These are phyloP conservation scores for Geotrichum europaeum DNA, from an alignment of 1,139 yeast genomes.

Conservation along the genomic window DNA sequence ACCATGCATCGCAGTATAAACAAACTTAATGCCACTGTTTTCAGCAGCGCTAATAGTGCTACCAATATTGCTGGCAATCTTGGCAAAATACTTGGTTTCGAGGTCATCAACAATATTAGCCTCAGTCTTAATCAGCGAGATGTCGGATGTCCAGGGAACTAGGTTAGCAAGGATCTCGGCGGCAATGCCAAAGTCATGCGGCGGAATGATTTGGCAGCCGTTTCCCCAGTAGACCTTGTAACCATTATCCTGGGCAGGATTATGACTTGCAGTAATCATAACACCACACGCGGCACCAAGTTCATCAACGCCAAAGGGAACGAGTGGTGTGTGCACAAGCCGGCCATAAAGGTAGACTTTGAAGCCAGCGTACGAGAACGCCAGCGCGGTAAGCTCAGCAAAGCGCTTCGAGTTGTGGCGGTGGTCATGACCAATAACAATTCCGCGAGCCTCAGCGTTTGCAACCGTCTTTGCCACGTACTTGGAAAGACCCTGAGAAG, in stretches of 20 bases:
- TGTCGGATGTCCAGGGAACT: slow-evolving; percentile 47
- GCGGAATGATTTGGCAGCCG: slow-evolving; percentile 95
- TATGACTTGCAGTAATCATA: slow-evolving; percentile 96
- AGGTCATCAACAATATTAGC: slow-evolving; percentile 19
- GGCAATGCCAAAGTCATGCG: slow-evolving; percentile 76
- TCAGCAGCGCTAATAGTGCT: slow-evolving; percentile 7
- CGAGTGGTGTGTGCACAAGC: slow-evolving; percentile 84
- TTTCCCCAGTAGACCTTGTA: slow-evolving; percentile 90
- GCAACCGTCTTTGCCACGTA: slow-evolving; percentile 44
- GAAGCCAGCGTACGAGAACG: slow-evolving; percentile 62
- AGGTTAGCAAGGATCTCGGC: slow-evolving; percentile 53
- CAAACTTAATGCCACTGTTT: slow-evolving; percentile 42
- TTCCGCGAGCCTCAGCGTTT: slow-evolving; percentile 36
- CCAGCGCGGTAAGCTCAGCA: slow-evolving; percentile 74
- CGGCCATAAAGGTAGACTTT: slow-evolving; percentile 58
- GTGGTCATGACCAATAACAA: slow-evolving; percentile 91
- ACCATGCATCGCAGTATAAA: slow-evolving; percentile 95
- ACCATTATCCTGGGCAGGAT: slow-evolving; percentile 90
- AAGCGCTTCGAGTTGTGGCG: slow-evolving; percentile 71
- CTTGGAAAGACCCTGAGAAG: slow-evolving; percentile 81
- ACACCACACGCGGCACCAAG: slow-evolving; percentile 70
- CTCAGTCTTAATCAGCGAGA: slow-evolving; percentile 12
- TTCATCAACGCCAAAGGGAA: slow-evolving; percentile 75
- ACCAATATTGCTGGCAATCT: slow-evolving; percentile 17
- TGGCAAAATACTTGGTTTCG: slow-evolving; percentile 23